A percentile compares a stretch with the other conserved stretches of the same genome.
Evolutionary conservation across 805 yeast genomes (phyloP).

Genomic region (Sugiyamaella boreocaroliniensis): DNA sequence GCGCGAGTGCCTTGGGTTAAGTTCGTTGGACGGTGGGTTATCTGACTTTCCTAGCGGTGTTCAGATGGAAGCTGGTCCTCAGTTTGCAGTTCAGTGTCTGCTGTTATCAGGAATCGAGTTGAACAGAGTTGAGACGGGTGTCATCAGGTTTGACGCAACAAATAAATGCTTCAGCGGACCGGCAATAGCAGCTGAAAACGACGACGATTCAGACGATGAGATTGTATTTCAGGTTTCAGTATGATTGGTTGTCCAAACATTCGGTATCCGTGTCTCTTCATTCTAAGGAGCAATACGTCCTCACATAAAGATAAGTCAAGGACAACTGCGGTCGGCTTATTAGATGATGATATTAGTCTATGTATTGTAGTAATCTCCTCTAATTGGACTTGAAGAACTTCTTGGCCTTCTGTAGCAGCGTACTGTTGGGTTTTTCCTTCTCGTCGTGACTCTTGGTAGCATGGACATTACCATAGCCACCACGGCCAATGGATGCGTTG

Average conservation of each 20-base stretch:
- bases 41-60: slow-evolving; percentile 15
- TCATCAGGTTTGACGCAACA: neutral
- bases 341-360: too few relatives aligned
- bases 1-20: slow-evolving; percentile 11
- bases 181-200: neutral
- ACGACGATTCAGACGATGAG: slow-evolving; percentile 10
- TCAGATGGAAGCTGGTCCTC: neutral
- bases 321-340: too few relatives aligned
- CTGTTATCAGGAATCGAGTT: slow-evolving; percentile 12
- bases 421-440: slow-evolving; percentile 6
- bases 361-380: too few relatives aligned
- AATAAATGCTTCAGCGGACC: neutral
- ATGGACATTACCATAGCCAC: slow-evolving; percentile 59
- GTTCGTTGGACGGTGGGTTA: slow-evolving; percentile 9
- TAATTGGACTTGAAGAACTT: slow-evolving; percentile 32
- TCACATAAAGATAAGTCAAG: too few relatives aligned
- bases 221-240: slow-evolving; percentile 4
- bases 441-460: slow-evolving; percentile 25
- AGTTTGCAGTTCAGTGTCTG: slow-evolving; percentile 9
- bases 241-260: too few relatives aligned
- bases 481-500: slow-evolving; percentile 47
- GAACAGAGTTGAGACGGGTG: neutral
- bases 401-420: slow-evolving; percentile 44
- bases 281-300: too few relatives aligned
- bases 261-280: too few relatives aligned